Evolutionary conservation across 305 asterid species (phyloP), one percentile per base, ranked within the genome.

Genomic region (Rubia peregrina): DNA sequence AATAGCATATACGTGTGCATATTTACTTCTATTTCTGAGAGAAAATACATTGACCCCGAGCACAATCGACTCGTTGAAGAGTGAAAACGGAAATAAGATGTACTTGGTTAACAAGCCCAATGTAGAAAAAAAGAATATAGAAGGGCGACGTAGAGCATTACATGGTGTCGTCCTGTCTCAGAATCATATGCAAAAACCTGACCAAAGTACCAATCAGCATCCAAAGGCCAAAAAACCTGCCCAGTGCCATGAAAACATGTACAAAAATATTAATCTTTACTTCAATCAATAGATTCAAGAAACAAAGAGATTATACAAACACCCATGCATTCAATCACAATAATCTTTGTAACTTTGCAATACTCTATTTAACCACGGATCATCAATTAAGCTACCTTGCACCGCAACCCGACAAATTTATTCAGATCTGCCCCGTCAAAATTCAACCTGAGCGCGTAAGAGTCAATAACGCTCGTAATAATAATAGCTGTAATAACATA

Each of bases 141-240:
- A 7, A 72, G 36, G 60, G 67, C 68, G 43, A 64, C 72, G 79
- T 76, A 4, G 76, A 78, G 73, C 74, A 74, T 83, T 95, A 91
- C 99, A 76, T 79, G 81, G 80, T 92, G 98, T 16, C 92, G 85
- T 16, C 83, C 84, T 67, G 86, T 82, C 84, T 87, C 89, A 14
- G 75, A 74, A 77, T 79, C 77, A 78, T 88, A 86, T 71, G 83
- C 89, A 51, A 65, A 78, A 70, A 95, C 65, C 24, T 71, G 80
- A 56, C 95, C 99, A 65, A 43, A 36, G 81, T 92, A 95, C 99
- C 99, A 95, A 75, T 78, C 83, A 70, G 93, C 98, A 85, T 92
- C 99, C 83, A 95, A 78, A 26, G 99, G 99, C 99, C 99, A 95
- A 80, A 78, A 90, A 8, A 90, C 91, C 99, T 95, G 89, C 77